These are phyloP conservation scores for Conoideocrella luteorostrata DNA, from an alignment of 2,329 filamentous ascomycete genomes.

Conservation along the genomic window DNA sequence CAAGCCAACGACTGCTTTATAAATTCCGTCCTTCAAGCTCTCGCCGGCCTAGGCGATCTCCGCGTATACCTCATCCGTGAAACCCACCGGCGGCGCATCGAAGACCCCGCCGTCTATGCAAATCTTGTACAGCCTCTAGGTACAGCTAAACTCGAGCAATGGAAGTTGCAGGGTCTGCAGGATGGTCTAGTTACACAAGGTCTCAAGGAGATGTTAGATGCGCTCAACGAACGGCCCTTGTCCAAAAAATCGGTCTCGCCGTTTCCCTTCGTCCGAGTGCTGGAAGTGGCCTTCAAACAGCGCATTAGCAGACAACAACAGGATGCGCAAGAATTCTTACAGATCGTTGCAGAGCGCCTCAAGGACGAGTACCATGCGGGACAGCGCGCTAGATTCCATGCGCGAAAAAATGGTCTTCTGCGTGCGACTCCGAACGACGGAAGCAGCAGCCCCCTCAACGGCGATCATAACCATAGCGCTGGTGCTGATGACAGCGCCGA, in stretches of 20 bases:
- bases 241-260: conserved; percentile 91
- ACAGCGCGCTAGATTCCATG: conserved; percentile 60
- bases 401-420: conserved; percentile 28
- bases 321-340: conserved; percentile 94
- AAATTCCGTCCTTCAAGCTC: conserved; percentile 89
- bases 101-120: conserved; percentile 69
- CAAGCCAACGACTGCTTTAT: conserved; percentile 95
- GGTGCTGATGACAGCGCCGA: conserved; percentile 10
- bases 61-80: conserved; percentile 89
- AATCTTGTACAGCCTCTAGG: conserved; percentile 47
- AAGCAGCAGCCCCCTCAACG: neutral
- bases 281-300: conserved; percentile 83
- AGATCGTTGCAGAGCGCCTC: conserved; percentile 85
- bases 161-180: conserved; percentile 65
- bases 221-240: conserved; percentile 86
- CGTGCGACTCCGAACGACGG: conserved; percentile 8
- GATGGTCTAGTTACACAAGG: conserved; percentile 77
- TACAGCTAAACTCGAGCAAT: conserved; percentile 39
- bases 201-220: conserved; percentile 87
- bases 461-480: conserved; percentile 13
- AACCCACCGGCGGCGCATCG: conserved; percentile 74
- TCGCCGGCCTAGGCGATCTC: conserved; percentile 84
- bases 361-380: conserved; percentile 93
- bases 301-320: conserved; percentile 92
- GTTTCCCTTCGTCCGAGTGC: conserved; percentile 70